phyloP scores from a whole-genome alignment of 306 rosid species.

The Pyrus betulifolia region DNA sequence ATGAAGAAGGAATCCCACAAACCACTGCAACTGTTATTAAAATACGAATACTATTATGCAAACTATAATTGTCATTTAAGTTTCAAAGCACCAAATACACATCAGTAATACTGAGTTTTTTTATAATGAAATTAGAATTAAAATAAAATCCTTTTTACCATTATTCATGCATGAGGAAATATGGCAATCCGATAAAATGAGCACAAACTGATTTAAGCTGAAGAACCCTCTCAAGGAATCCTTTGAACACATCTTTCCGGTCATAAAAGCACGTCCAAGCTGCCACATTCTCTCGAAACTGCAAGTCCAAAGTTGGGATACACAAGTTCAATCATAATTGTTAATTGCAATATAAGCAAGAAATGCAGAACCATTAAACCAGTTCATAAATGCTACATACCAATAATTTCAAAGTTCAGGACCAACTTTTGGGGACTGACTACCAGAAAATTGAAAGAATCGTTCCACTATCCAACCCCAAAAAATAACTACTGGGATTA shows the following conservation, averaged over 20 bases:
- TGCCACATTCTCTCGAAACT: constrained; percentile 92
- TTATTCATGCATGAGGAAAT: not conserved
- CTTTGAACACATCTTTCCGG: constrained; percentile 64
- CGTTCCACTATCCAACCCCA: not conserved
- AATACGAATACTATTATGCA: not conserved
- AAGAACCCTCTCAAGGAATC: constrained; percentile 84
- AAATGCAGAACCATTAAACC: not conserved
- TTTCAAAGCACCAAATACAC: not conserved
- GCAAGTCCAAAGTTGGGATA: constrained; percentile 17
- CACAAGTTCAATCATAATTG: constrained; percentile 9
- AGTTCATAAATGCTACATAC: not conserved
- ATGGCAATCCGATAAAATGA: not conserved
- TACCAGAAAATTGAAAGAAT: not conserved
- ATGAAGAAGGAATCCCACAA: not conserved
- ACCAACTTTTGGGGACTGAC: not conserved
- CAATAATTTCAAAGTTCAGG: not conserved
- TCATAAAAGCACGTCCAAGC: constrained; percentile 95
- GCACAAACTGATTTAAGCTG: constrained; percentile 69
- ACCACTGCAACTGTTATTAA: not conserved
- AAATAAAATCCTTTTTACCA: not conserved
- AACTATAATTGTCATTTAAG: not conserved
- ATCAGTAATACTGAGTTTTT: not conserved
- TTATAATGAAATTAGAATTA: not conserved
- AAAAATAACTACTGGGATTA: not conserved
- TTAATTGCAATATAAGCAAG: not conserved